Base-by-base conservation (phyloP, 163 green algal genomes). In the Prototheca wickerhamii region DNA sequence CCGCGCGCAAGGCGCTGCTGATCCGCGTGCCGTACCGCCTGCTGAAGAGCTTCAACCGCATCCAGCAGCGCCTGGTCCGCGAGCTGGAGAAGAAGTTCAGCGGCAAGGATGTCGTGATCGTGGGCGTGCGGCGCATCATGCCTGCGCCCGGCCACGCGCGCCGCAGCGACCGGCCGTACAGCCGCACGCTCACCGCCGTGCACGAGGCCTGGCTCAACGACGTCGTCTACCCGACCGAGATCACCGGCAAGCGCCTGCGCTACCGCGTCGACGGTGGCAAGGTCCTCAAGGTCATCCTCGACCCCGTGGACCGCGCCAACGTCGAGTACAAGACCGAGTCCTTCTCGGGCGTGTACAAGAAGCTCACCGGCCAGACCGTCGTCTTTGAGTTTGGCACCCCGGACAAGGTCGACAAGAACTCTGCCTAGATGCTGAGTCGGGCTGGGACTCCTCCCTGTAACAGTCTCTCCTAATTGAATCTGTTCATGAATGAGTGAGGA, bases 61-160 rank as follows among this genome's bases (percentile, higher is more conserved):
- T 99, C 63, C 94, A 99, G 82, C 81, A 88, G 68, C 83, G 94
- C 59, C 81, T 99, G 63, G 90, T 99, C 42, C 89, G 94, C 29
- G 94, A 99, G 86, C 85, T 99, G 55, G 94, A 99, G 88, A 99
- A 99, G 91, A 99, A 98, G 88, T 99, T 99, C 87, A 89, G 75
- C 72, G 94, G 94, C 68, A 93, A 93, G 79, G 91, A 98, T 75
- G 91, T 98, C 29, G 91, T 98, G 21, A 78, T 99, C 51, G 85
- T 99, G 12, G 93, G 80, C 55, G 93, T 92, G 80, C 71, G 93
- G 26, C 87, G 91, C 70, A 98, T 99, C 77, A 74, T 98, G 83
- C 82, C 81, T n/a, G 83, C 85, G 18, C 74, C 82, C 60, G 86
- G 76, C 60, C 86, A 80, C 68, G 84, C 84, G 57, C 76, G 79